phyloP scores from a whole-genome alignment of 176 grass and related monocot species.

The Sorghum bicolor region DNA sequence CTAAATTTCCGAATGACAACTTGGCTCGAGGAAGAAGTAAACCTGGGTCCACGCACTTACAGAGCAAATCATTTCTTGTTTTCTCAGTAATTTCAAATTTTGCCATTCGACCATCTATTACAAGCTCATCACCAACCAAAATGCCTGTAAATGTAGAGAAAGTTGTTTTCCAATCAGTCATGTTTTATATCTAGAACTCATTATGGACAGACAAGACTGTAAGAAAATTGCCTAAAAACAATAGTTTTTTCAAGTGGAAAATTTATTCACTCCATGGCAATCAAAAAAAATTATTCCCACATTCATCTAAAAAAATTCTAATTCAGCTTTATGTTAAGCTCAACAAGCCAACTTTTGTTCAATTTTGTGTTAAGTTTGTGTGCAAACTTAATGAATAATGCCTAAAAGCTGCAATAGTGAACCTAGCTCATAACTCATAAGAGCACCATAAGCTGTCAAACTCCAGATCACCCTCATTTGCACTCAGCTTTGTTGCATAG shows the following conservation, averaged over 20 bases:
- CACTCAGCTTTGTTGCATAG: neutral
- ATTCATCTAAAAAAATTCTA: neutral
- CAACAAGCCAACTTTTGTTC: neutral
- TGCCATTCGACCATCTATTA: slow-evolving; percentile 71
- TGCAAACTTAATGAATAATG: neutral
- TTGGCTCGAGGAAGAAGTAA: slow-evolving; percentile 72
- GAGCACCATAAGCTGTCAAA: neutral
- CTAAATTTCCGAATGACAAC: slow-evolving; percentile 59
- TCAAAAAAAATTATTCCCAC: too few species aligned
- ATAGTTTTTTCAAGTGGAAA: too few species aligned
- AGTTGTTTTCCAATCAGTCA: neutral
- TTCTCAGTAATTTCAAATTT: slow-evolving; percentile 66
- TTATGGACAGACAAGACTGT: slow-evolving; percentile 8
- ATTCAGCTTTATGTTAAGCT: neutral
- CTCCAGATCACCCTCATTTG: neutral
- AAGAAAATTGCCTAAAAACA: too few species aligned
- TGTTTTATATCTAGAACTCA: neutral
- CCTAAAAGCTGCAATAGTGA: neutral
- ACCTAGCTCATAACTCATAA: slow-evolving; percentile 4
- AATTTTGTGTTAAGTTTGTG: neutral
- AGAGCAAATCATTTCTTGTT: slow-evolving; percentile 45
- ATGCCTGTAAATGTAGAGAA: slow-evolving; percentile 47
- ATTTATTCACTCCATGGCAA: too few species aligned
- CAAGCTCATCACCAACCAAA: slow-evolving; percentile 59
- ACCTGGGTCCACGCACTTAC: slow-evolving; percentile 63